phyloP scores from a whole-genome alignment of 768 basidiomycete species.

The Hygrophorus pudorinus region DNA sequence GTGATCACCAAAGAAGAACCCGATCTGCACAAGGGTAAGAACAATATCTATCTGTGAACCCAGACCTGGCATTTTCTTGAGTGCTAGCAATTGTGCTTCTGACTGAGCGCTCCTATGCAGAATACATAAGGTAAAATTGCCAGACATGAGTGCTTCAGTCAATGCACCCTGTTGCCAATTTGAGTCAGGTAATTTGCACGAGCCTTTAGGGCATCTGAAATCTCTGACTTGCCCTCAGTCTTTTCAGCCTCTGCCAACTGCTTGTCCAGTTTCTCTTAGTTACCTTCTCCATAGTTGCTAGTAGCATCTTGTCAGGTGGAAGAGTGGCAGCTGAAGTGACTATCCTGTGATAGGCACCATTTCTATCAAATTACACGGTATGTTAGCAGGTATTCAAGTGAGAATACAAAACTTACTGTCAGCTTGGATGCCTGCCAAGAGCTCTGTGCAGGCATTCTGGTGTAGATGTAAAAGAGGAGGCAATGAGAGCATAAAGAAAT shows the following conservation, averaged over 20 bases:
- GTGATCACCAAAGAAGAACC: constrained; percentile 82
- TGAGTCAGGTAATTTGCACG: constrained; percentile 78
- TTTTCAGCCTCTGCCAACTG: constrained; percentile 79
- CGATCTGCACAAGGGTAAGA: constrained; percentile 79
- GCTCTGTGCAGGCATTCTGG: constrained; percentile 47
- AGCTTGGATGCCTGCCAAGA: constrained; percentile 66
- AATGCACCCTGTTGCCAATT: constrained; percentile 71
- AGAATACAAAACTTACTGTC: constrained; percentile 51
- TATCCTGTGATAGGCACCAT: constrained; percentile 74
- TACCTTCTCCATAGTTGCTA: constrained; percentile 50
- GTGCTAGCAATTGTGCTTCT: constrained; percentile 73
- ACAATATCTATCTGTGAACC: constrained; percentile 92
- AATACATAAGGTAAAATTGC: background rate
- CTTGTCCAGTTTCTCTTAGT: constrained; percentile 70
- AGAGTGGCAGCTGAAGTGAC: constrained; percentile 44
- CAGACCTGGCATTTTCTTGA: constrained; percentile 87
- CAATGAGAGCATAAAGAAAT: constrained; percentile 63
- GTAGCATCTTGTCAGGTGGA: constrained; percentile 39
- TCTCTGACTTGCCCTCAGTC: constrained; percentile 89
- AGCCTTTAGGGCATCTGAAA: constrained; percentile 77
- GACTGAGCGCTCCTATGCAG: constrained; percentile 61
- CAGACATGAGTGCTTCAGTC: constrained; percentile 21
- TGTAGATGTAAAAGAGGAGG: constrained; percentile 54
- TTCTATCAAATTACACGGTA: constrained; percentile 32
- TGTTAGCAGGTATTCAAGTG: constrained; percentile 2